Conservation (phyloP, 2,329 filamentous ascomycete genomes). For the Pseudovirgaria hyperparasitica region DNA sequence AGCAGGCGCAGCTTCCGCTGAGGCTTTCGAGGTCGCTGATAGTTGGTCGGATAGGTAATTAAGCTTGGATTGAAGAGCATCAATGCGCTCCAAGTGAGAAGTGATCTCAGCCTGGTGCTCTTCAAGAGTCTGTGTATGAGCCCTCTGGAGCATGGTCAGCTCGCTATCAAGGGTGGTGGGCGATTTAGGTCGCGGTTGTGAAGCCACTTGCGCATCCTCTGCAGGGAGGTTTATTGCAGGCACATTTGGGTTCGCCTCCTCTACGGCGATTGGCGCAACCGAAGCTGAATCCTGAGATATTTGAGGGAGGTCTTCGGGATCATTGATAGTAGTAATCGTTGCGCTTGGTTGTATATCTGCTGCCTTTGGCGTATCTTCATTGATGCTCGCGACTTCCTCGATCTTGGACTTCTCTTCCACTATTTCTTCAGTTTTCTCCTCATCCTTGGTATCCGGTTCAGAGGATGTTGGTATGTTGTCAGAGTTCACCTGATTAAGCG, state of each 20-base stretch:
- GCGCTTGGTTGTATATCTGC: slow-evolving; percentile 13
- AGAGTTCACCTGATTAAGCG: too few species aligned
- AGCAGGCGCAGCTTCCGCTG: slow-evolving; percentile 46
- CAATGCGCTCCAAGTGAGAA: slow-evolving; percentile 75
- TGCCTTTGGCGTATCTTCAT: slow-evolving; percentile 7
- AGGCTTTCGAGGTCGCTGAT: slow-evolving; percentile 59
- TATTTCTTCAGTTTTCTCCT: too few species aligned
- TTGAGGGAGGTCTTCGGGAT: slow-evolving; percentile 8
- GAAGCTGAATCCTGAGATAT: slow-evolving; percentile 24
- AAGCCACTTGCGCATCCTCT: slow-evolving; percentile 24
- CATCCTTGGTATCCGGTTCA: slow-evolving; percentile 8
- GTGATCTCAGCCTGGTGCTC: slow-evolving; percentile 73
- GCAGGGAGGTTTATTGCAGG: slow-evolving; percentile 16
- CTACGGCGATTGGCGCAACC: slow-evolving; percentile 18
- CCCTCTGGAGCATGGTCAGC: slow-evolving; percentile 35
- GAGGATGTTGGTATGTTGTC: slow-evolving; percentile 11
- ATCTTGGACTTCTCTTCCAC: neutral
- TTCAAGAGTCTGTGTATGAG: slow-evolving; percentile 37
- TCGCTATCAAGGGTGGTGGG: slow-evolving; percentile 28
- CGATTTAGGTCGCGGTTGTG: slow-evolving; percentile 10
- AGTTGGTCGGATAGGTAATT: slow-evolving; percentile 76
- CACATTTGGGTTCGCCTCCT: slow-evolving; percentile 18
- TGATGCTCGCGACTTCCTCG: slow-evolving; percentile 7
- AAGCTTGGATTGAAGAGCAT: slow-evolving; percentile 82
- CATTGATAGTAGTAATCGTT: slow-evolving; percentile 11